These are phyloP conservation scores for Tremellales sp. DNA, from an alignment of 1,284 basidiomycete genomes.

Conservation along the genomic window DNA sequence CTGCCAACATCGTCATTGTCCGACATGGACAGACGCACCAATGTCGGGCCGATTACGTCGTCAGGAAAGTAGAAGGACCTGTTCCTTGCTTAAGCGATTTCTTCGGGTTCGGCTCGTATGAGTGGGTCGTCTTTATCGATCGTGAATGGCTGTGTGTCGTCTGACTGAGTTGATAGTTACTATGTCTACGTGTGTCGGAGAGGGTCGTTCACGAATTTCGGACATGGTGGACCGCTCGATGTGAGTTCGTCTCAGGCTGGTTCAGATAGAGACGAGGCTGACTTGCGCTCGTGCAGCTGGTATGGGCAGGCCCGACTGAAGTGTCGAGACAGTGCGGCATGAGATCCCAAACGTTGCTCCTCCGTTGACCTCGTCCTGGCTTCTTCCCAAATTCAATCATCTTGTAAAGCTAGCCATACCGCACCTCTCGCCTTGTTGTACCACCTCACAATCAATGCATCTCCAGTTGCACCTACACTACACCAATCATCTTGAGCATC, in stretches of 20 bases:
- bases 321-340: not conserved
- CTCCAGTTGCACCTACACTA: no score
- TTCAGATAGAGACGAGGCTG: no score
- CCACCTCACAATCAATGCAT: no score
- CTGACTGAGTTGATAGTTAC: not conserved
- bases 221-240: not conserved
- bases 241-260: not conserved
- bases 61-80: not conserved
- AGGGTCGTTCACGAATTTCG: not conserved
- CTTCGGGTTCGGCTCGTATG: not conserved
- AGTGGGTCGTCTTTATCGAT: not conserved
- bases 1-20: not conserved
- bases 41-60: not conserved
- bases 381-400: no score
- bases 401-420: no score
- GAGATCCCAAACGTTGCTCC: not conserved
- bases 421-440: no score
- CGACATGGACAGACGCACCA: not conserved
- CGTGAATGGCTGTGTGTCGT: not conserved
- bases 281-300: no score
- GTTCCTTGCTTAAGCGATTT: not conserved
- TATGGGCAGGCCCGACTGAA: not conserved
- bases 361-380: not conserved
- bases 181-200: not conserved
- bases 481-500: constrained; percentile 44